These are phyloP conservation scores for Termitomyces sp. DNA, from an alignment of 768 basidiomycete species.

Conservation along the genomic window DNA sequence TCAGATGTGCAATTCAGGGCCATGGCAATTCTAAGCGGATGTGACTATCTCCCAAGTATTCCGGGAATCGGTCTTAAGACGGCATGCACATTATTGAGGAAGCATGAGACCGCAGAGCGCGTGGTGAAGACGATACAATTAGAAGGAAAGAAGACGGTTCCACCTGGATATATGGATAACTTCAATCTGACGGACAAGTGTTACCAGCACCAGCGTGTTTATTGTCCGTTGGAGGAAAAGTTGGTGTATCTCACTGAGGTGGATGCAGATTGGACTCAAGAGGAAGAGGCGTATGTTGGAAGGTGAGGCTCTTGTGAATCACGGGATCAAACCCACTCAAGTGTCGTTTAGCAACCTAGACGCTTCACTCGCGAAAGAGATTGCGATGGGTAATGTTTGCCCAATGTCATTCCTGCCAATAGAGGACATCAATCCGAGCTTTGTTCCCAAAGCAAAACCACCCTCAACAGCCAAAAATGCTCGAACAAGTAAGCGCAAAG, in stretches of 20 bases:
- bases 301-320: conserved; percentile 36
- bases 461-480: conserved; percentile 16
- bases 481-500: conserved; percentile 39
- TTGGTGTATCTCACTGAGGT: conserved; percentile 71
- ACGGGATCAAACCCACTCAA: conserved; percentile 2
- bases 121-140: conserved; percentile 68
- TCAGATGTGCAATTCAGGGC: conserved; percentile 84
- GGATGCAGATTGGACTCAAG: conserved; percentile 48
- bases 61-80: conserved; percentile 92
- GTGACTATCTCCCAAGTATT: conserved; percentile 90
- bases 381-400: conserved; percentile 67
- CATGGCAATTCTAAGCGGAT: conserved; percentile 92
- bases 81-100: conserved; percentile 74
- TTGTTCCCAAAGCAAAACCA: conserved; percentile 46
- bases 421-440: conserved; percentile 71
- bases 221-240: conserved; percentile 59
- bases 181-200: conserved; percentile 86
- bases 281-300: conserved; percentile 69
- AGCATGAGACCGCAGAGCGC: conserved; percentile 83
- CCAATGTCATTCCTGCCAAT: conserved; percentile 67
- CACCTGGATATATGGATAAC: conserved; percentile 63
- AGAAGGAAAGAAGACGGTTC: conserved; percentile 83
- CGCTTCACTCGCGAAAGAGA: conserved; percentile 50
- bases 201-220: conserved; percentile 91
- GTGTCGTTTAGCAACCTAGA: conserved; percentile 51